Evolutionary conservation across 2,329 filamentous ascomycete species (phyloP).

Genomic region (Aspergillus ustus): DNA sequence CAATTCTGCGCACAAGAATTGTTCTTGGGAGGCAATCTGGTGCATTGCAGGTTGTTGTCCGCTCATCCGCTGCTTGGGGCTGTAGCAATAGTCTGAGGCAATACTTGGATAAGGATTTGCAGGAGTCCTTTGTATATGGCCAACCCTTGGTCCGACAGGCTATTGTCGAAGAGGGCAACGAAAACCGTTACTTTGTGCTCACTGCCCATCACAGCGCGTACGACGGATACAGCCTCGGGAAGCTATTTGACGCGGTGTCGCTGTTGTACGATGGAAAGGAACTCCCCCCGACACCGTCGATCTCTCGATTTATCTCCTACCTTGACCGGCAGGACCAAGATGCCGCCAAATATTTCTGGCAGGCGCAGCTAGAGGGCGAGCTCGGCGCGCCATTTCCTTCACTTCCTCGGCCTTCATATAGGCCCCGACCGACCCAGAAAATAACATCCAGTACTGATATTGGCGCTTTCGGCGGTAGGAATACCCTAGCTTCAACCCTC

Average conservation of each 20-base stretch:
- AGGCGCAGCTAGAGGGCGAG: slow-evolving; percentile 3
- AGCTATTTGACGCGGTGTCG: slow-evolving; percentile 7
- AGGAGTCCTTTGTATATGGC: slow-evolving; percentile 24
- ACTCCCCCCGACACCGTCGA: not conserved
- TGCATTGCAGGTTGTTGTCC: slow-evolving; percentile 35
- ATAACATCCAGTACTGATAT: slow-evolving; percentile 26
- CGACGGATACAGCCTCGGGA: slow-evolving; percentile 12
- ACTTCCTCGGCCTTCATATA: slow-evolving; percentile 28
- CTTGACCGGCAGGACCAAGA: not conserved
- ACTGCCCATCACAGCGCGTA: slow-evolving; percentile 8
- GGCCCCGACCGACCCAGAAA: slow-evolving; percentile 46
- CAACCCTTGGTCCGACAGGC: slow-evolving; percentile 2
- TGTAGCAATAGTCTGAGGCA: not conserved
- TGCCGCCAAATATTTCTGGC: slow-evolving; percentile 2
- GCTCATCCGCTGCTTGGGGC: slow-evolving; percentile 25
- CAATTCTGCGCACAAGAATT: slow-evolving; percentile 49
- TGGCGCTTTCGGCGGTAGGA: slow-evolving; percentile 9
- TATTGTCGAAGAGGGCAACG: not conserved
- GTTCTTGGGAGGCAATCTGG: slow-evolving; percentile 25
- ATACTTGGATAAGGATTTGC: slow-evolving; percentile 45
- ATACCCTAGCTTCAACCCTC: slow-evolving; percentile 49
- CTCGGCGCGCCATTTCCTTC: slow-evolving; percentile 8
- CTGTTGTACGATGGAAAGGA: slow-evolving; percentile 1
- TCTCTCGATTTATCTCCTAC: slow-evolving; percentile 9
- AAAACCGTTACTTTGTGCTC: not conserved